phyloP scores from a whole-genome alignment of 2,329 filamentous ascomycete species.

The Nothopassalora personata region DNA sequence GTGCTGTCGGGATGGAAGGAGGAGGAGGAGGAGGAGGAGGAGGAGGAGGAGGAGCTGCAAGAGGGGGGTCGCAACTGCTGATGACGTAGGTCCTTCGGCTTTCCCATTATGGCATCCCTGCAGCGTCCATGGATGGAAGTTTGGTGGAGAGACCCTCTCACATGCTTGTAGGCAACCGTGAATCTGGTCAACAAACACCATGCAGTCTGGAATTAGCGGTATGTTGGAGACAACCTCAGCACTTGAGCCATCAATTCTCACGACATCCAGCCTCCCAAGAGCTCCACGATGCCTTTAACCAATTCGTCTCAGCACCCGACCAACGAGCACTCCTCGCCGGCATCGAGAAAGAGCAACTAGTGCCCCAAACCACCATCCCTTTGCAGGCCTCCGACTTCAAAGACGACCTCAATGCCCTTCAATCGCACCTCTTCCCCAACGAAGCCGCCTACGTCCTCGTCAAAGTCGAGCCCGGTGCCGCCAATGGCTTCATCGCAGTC shows the following conservation, averaged over 20 bases:
- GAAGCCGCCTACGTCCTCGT: conserved; percentile 70
- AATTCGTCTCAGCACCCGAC: conserved; percentile 55
- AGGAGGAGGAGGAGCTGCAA: background rate
- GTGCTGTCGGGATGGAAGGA: background rate
- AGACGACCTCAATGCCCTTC: conserved; percentile 58
- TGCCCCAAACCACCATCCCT: conserved; percentile 54
- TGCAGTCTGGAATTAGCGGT: conserved; percentile 79
- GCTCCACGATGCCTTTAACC: conserved; percentile 68
- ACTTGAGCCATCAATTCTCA: too few relatives aligned
- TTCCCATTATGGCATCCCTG: background rate
- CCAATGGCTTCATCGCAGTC: conserved; percentile 56
- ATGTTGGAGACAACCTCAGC: too few relatives aligned
- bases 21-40: background rate
- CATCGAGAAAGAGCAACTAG: conserved; percentile 64
- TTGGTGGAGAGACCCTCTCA: background rate
- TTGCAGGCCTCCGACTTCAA: conserved; percentile 52
- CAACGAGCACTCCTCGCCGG: conserved; percentile 67
- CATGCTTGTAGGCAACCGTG: background rate
- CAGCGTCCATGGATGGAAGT: background rate
- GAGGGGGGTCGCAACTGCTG: background rate
- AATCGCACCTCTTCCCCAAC: conserved; percentile 59
- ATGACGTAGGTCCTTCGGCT: background rate
- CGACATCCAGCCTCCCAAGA: conserved; percentile 76
- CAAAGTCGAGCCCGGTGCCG: conserved; percentile 53
- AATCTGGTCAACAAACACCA: conserved; percentile 35